Base-by-base conservation (phyloP, 1,139 yeast species). In the Magnusiomyces suaveolens region DNA sequence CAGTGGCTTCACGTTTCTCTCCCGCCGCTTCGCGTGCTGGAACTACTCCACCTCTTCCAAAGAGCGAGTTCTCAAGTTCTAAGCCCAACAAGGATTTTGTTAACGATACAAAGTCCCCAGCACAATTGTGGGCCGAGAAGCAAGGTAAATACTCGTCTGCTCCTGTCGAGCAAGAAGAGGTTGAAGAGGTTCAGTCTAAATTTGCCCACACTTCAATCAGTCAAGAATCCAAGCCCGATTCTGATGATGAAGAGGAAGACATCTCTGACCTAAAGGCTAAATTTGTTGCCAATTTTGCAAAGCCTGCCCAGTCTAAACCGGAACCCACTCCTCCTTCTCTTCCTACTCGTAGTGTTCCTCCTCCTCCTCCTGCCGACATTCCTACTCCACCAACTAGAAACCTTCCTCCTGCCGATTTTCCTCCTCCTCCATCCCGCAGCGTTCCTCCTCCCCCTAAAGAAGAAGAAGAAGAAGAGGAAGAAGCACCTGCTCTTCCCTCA, bases 71-170 rank as follows among this genome's bases (percentile, higher is more conserved):
- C 61, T 72, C 77, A 39, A 57, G 61, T 6, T 66, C 68, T 32
- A 68, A 80, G 48, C 20, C 48, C 23, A 36, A 21, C 14, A 77
- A 78, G 56, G 72, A 80, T 8, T n/a, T n/a, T n/a, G n/a, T n/a
- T n/a, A n/a, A n/a, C n/a, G n/a, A n/a, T n/a, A n/a, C n/a, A n/a
- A n/a, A n/a, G n/a, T n/a, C 96, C 2, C 97, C 97, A 33, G 96
- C 96, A 41, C 97, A 89, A 70, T 66, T 87, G 43, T 89, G 97
- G 97, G 97, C 97, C 23, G 96, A 87, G 69, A 87, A 83, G 75
- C 83, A 84, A 68, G 92, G 87, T 52, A 77, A 80, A 56, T 54
- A 51, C 46, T 38, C 33, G 3, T 23, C 43, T 43, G 57, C 59
- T n/a, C 55, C 58, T 21, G 55, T 59, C 8, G 63, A 52, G 10